Evolutionary conservation across 805 yeast genomes (phyloP), one percentile per base, ranked within the genome.

Genomic region (Candida golubevii): DNA sequence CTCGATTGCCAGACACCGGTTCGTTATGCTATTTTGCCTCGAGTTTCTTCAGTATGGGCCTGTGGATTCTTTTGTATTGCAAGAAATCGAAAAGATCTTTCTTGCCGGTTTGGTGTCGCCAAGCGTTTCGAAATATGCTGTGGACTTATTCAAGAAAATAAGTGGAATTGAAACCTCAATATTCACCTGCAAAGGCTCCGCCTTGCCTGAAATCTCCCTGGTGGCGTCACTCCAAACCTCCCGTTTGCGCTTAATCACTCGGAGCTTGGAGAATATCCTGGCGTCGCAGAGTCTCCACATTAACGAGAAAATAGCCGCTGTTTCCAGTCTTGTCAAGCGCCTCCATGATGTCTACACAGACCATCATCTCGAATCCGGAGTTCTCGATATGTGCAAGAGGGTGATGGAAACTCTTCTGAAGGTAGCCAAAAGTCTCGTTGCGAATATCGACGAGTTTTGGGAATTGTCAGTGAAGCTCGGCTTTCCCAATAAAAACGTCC

Each of bases 1-100:
- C 44, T 42, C 56, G 0, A 53, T 56, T 26, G 71, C 67, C 68
- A 47, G 75, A 47, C 62, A 61, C 7, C 59, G 60, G 42, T 70
- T 65, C 50, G 46, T 56, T 2, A 46, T 66, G 37, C 61, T 50
- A 33, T 55, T 69, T 26, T 63, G 62, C 45, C 37, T 42, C 12
- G 62, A 60, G 35, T 51, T 65, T 10, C 49, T 65, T 33, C 46
- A 54, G 14, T 57, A 49, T 38, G 53, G 61, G 1, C 44, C 43
- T 7, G 41, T 59, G 13, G 46, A 54, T 5, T 51, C 54, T 4
- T 41, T 33, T 7, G 43, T 37, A n/a, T 29, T 51, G 7, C 43
- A 41, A 8, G 51, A 49, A 29, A 45, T 54, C 15, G 57, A 54
- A 35, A 44, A 39, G 29, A 26, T 52, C 13, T 39, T 69, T 9